A percentile compares a stretch with the other conserved stretches of the same genome.
Conservation (phyloP, 2,329 filamentous ascomycete genomes). For the Beauveria australis region DNA sequence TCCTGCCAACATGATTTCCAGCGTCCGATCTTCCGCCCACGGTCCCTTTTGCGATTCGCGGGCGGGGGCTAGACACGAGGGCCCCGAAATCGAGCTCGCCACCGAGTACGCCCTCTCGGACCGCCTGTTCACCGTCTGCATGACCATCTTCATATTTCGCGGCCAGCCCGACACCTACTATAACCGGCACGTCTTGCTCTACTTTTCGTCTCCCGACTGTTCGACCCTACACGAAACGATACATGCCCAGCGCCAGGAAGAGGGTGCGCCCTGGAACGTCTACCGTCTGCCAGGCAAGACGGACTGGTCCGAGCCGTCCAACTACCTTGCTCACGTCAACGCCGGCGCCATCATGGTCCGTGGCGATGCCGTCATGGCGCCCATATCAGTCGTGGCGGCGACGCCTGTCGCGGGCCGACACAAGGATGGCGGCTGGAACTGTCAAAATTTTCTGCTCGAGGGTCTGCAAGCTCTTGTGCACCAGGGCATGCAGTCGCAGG, state of each 20-base stretch:
- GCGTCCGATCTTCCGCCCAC: background rate
- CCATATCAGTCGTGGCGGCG: slow-evolving; percentile 8
- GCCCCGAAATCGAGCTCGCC: background rate
- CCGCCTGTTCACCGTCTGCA: slow-evolving; percentile 8
- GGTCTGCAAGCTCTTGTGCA: slow-evolving; percentile 11
- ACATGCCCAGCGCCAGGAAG: slow-evolving; percentile 11
- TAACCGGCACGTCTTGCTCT: slow-evolving; percentile 13
- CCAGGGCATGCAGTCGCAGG: slow-evolving; percentile 11
- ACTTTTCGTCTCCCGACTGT: slow-evolving; percentile 14
- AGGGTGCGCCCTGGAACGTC: slow-evolving; percentile 6
- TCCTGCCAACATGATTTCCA: background rate
- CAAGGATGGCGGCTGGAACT: slow-evolving; percentile 13
- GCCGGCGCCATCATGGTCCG: slow-evolving; percentile 12
- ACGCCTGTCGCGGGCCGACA: slow-evolving; percentile 3
- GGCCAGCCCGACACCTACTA: slow-evolving; percentile 12
- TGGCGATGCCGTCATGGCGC: slow-evolving; percentile 9
- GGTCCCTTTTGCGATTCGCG: background rate
- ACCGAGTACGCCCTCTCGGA: slow-evolving; percentile 6
- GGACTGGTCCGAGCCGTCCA: slow-evolving; percentile 11
- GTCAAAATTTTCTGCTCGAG: slow-evolving; percentile 13
- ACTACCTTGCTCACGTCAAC: slow-evolving; percentile 14
- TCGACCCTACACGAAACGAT: slow-evolving; percentile 11
- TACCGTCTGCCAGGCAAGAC: slow-evolving; percentile 7
- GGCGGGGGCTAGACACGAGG: background rate
- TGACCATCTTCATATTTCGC: slow-evolving; percentile 12